Evolutionary conservation across 176 grass and related monocot genomes (phyloP).

Genomic region (Pontederia paniculata): DNA sequence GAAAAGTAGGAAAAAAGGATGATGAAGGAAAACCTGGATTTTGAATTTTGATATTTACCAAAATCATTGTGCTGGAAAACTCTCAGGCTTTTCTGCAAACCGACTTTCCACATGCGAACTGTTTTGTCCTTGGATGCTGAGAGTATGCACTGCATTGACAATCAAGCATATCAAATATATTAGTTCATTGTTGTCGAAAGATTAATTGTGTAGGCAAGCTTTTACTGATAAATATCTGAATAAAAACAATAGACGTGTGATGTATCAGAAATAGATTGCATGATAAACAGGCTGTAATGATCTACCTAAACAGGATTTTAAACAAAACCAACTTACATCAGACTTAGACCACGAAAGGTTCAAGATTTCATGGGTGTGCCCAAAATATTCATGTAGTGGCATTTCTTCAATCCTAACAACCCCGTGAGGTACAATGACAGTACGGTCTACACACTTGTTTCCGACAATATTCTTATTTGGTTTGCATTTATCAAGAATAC

Average conservation of each 20-base stretch:
- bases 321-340: slow-evolving; percentile 45
- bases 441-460: slow-evolving; percentile 22
- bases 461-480: slow-evolving; percentile 24
- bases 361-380: slow-evolving; percentile 59
- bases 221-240: too few relatives aligned
- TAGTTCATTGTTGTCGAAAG: too few relatives aligned
- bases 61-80: slow-evolving; percentile 9
- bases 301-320: too few relatives aligned
- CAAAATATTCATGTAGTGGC: slow-evolving; percentile 60
- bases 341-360: slow-evolving; percentile 80
- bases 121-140: slow-evolving; percentile 6
- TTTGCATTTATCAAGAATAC: slow-evolving; percentile 27
- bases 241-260: too few relatives aligned
- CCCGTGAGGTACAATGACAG: slow-evolving; percentile 35
- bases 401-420: slow-evolving; percentile 43
- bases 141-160: not conserved
- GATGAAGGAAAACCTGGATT: too few relatives aligned
- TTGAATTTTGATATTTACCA: not conserved
- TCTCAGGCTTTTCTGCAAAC: not conserved
- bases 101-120: slow-evolving; percentile 9
- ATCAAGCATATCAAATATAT: too few relatives aligned
- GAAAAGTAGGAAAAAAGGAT: too few relatives aligned
- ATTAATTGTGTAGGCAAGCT: too few relatives aligned
- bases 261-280: too few relatives aligned
- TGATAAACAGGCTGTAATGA: too few relatives aligned